Conservation (phyloP, 768 basidiomycete species). For the Pleurotus djamor region DNA sequence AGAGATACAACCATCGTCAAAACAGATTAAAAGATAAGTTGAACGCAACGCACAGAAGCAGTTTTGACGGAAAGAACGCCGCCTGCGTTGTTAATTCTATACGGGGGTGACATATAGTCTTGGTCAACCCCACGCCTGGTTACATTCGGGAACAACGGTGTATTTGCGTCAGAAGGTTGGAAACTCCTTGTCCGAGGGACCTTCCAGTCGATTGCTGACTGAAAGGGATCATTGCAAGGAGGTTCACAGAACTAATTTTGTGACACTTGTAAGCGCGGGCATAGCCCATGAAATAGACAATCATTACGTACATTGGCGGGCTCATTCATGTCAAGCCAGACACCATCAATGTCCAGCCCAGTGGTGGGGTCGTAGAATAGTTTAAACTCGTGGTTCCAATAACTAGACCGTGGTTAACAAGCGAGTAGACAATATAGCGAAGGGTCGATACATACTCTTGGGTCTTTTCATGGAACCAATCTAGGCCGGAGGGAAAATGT, state of each 20-base stretch:
- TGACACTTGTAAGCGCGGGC: background rate
- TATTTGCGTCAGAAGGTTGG: constrained; percentile 48
- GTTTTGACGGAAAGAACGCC: constrained; percentile 53
- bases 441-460: constrained; percentile 34
- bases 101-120: constrained; percentile 51
- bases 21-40: background rate
- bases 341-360: constrained; percentile 66
- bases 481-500: constrained; percentile 19
- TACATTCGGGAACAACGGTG: constrained; percentile 46
- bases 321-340: constrained; percentile 80
- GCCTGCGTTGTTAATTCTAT: constrained; percentile 57
- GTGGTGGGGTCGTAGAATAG: constrained; percentile 49
- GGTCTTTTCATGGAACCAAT: constrained; percentile 60
- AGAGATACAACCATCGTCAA: background rate
- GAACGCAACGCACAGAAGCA: constrained; percentile 38
- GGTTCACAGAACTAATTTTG: constrained; percentile 55
- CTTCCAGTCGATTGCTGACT: constrained; percentile 47
- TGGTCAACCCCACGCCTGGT: constrained; percentile 13
- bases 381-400: constrained; percentile 62
- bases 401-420: constrained; percentile 26
- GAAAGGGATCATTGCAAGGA: constrained; percentile 60
- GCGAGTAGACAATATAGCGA: background rate
- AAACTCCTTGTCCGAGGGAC: constrained; percentile 53
- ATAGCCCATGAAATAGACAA: background rate
- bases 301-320: constrained; percentile 51